Base-by-base conservation (phyloP, 495 filamentous ascomycete genomes). In the Talaromyces trachyspermus region DNA sequence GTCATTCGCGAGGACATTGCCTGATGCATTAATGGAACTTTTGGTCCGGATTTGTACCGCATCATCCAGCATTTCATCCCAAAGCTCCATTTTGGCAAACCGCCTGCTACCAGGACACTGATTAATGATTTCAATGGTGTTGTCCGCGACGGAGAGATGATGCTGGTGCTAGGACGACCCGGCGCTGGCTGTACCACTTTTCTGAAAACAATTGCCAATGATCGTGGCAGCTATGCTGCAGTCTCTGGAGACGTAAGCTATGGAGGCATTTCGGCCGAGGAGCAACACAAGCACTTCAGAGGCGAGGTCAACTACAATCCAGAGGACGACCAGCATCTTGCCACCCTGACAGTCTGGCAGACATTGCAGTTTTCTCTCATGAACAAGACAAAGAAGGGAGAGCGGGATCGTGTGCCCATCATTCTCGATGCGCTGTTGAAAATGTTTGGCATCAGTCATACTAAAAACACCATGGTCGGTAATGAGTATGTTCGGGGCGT, bases 281-380 rank as follows among this genome's bases (percentile, higher is more conserved):
- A 86, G 51, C 81, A 85, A 54, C 65, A 75, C 37, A 77, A 79
- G 54, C 70, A 76, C 46, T 91, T 87, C 64, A 76, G 84, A 36
- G 85, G 86, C 27, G 85, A 95, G 60, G 83, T 90, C 54, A 86
- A 83, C 56, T 89, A 89, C 61, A 89, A 89, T 54, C 76, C 75
- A 10, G 87, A 92, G 62, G 86, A 92, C 46, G 88, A 94, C 51
- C 72, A 80, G 37, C 87, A 91, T 61, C 80, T 91, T 56, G 83
- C 88, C 3, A 71, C 74, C 6, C 65, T 95, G 27, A 92, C 83
- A 2, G 88, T 95, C 2, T 82, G 72, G 78, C 78, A 90, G 55
- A 94, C 88, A 0, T 66, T 92, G 40, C 79, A 79, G n/a, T 94
- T 95, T 58, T 83, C 88, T 0, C 68, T 91, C 7, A 80, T 84